Evolutionary conservation across 352 stramenopile genomes (phyloP), one percentile per base, ranked within the genome.

Genomic region (Pythium brachiatum): DNA sequence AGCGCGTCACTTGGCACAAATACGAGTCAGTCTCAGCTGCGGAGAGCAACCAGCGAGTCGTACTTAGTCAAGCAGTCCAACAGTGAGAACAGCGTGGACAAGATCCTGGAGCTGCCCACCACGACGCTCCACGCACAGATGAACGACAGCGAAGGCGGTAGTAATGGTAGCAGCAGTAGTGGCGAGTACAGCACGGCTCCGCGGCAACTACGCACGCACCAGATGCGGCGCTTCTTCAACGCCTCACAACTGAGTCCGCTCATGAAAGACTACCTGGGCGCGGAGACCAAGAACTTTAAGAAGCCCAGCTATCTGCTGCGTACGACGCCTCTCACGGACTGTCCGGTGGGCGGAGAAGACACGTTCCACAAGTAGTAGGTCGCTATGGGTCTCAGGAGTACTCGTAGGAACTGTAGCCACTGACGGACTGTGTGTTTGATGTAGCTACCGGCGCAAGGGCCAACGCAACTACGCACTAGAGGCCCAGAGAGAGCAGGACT

Each of bases 311-410:
- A 83, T 46, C 59, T 96, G 23, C 59, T 89, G 32, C 86, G 88
- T 20, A 96, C 88, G 27, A 89, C 81, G 7, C 88, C 88, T 2
- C 63, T 84, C 4, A 68, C 76, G 15, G 73, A 84, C 29, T 95
- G 86, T 60, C 63, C 76, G 11, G 86, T 91, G 12, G 86, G 88
- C 7, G 88, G 88, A 8, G 80, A 92, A 51, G 88, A 90, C 38
- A 95, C 86, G n/a, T 94, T 81, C 54, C 77, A 82, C 67, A 88
- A 86, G 62, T 76, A 74, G 81, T 92, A 76, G 34, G 76, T 75
- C 8, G 15, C 5, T 44, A 26, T 47, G 1, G n/a, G 54, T 26
- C 27, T 52, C 23, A 20, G n/a, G 9, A n/a, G 11, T 48, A 23
- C 15, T n/a, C n/a, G 41, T 48, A 8, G 20, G 7, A 16, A 48